Base-by-base conservation (phyloP, 306 rosid genomes). In the Castanea sativa region DNA sequence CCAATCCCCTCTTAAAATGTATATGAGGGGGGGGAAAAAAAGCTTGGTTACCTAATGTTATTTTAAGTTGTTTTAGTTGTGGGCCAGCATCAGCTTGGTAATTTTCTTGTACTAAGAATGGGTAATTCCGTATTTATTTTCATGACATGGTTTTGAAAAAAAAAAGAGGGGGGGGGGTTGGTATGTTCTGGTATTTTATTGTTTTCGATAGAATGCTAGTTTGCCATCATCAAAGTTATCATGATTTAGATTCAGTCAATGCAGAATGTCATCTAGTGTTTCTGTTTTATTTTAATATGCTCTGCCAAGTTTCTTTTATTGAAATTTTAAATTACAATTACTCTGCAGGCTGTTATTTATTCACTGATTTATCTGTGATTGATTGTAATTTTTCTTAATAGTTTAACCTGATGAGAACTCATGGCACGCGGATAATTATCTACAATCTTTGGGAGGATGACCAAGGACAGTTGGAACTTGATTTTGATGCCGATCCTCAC, bases 401-500 rank as follows among this genome's bases (percentile, higher is more conserved):
- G 99, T 96, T 96, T 78, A 81, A 80, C 76, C 41, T 81, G 81
- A 83, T 91, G 86, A 88, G 90, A 80, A 87, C 78, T 74, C 93
- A 85, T 41, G 99, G 99, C 19, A 93, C 99, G 21, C 93, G 96
- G 19, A 88, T 96, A 77, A 84, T 93, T 70, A 96, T 96, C 84
- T 96, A 91, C 88, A 96, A 93, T 68, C 94, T 93, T 69, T 96
- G 99, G 99, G 99, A 96, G 89, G 99, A 96, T 75, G 99, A 93
- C 79, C 92, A 93, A 87, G 98, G 96, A 78, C 92, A 81, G 72
- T 85, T 93, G 89, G 99, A 96, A 74, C 97, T 96, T 69, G 98
- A 91, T 89, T 96, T 96, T 69, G 91, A 90, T 83, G 78, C 81
- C 55, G 99, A 96, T 73, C 91, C 87, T 59, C 90, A 93, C 83